phyloP scores from a whole-genome alignment of 805 yeast genomes.

The Saccharomycopsis lassenensis region DNA sequence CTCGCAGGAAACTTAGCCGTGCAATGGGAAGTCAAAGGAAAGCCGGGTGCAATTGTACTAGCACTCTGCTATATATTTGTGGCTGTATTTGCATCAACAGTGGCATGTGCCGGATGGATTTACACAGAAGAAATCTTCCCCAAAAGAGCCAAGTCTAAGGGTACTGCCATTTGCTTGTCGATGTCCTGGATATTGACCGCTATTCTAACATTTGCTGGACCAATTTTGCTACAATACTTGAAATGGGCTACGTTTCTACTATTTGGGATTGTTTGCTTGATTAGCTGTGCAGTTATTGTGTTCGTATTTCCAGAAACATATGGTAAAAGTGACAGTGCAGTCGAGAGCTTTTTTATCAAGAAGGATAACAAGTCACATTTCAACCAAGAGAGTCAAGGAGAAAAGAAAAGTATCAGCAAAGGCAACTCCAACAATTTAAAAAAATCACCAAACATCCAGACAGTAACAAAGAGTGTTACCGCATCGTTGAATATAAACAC shows the following conservation, averaged over 20 bases:
- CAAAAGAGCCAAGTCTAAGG: constrained; percentile 33
- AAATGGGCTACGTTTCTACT: constrained; percentile 32
- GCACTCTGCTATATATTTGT: constrained; percentile 35
- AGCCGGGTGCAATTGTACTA: constrained; percentile 33
- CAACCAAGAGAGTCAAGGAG: too few relatives aligned
- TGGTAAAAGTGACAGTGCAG: constrained; percentile 22
- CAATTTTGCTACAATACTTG: constrained; percentile 27
- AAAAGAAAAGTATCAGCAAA: too few relatives aligned
- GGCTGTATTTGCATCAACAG: constrained; percentile 35
- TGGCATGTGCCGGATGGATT: constrained; percentile 38
- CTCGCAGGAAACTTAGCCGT: constrained; percentile 26
- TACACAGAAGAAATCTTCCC: constrained; percentile 42
- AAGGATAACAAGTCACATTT: background rate
- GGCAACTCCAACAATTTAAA: too few relatives aligned
- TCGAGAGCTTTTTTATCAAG: constrained; percentile 20
- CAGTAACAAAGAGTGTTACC: too few relatives aligned
- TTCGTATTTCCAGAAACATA: constrained; percentile 36
- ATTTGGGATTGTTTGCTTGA: constrained; percentile 27
- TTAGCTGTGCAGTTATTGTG: constrained; percentile 25
- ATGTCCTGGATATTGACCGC: constrained; percentile 35
- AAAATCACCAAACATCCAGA: too few relatives aligned
- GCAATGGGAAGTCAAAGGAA: constrained; percentile 27
- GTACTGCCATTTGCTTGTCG: constrained; percentile 35
- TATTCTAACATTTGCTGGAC: constrained; percentile 29
- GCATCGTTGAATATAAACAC: too few relatives aligned